Percentiles rank a stretch among this genome's conserved stretches.
Evolutionary conservation across 768 basidiomycete genomes (phyloP).

Genomic region (Trametes cingulata): DNA sequence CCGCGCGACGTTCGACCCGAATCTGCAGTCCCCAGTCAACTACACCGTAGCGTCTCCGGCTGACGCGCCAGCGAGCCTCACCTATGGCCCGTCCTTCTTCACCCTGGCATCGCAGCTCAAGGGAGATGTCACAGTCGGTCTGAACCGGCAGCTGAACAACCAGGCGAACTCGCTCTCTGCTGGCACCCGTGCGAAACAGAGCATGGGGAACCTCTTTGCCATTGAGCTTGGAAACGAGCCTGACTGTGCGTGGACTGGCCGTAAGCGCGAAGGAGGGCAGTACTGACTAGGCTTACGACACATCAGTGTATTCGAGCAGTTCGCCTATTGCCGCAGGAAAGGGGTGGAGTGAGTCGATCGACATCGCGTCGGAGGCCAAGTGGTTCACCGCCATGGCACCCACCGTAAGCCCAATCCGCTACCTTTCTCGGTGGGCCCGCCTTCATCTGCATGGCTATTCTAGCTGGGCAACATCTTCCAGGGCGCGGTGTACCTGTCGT

Average conservation of each 20-base stretch:
- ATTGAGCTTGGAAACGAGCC: constrained; percentile 43
- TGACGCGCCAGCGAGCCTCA: constrained; percentile 37
- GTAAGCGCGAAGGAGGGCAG: background rate
- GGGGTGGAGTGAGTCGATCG: constrained; percentile 36
- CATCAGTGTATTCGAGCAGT: constrained; percentile 36
- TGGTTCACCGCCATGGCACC: constrained; percentile 36
- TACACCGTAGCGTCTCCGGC: constrained; percentile 39
- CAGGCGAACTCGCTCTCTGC: constrained; percentile 36
- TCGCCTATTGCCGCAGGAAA: constrained; percentile 35
- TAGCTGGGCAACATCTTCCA: constrained; percentile 40
- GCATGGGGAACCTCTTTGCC: constrained; percentile 37
- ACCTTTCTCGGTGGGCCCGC: background rate
- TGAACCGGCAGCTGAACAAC: constrained; percentile 41
- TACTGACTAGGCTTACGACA: too few species aligned
- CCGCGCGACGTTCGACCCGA: constrained; percentile 40
- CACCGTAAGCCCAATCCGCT: constrained; percentile 25
- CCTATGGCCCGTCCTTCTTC: constrained; percentile 34
- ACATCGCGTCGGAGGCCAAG: constrained; percentile 34
- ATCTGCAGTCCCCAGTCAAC: constrained; percentile 34
- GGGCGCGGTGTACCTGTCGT: constrained; percentile 39
- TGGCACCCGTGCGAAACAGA: constrained; percentile 33
- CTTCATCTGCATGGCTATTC: background rate
- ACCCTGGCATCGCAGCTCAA: constrained; percentile 34
- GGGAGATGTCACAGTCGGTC: constrained; percentile 39
- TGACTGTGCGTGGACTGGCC: constrained; percentile 31